Base-by-base conservation (phyloP, 2,329 filamentous ascomycete genomes). In the Ambrosiella cleistominuta region DNA sequence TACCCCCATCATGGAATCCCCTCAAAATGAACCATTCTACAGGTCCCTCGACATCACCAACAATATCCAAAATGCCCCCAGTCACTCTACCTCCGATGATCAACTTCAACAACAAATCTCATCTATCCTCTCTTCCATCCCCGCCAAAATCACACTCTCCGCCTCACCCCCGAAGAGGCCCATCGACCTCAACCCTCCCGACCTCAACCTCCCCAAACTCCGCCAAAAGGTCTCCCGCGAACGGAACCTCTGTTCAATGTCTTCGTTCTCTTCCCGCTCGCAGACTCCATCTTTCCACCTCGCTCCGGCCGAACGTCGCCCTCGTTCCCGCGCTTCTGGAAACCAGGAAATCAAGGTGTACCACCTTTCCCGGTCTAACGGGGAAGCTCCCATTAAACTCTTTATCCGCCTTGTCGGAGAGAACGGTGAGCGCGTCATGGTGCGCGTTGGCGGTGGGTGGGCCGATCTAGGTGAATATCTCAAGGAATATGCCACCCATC, bases 391-490 rank as follows among this genome's bases (percentile, higher is more conserved):
- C 0, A 90, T 96, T 66, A 97, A 96, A 70, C 79, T 98, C 4
- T 95, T 94, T 66, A 90, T 98, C 56, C 85, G 93, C 13, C 83
- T 89, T 1, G 90, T 98, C 1, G 93, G 93, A 54, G 89, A 95
- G 68, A 78, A 82, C 59, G 88, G 87, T 13, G 89, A 97, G 69
- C 82, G 93, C 56, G 89, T 97, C 61, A 97, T 98, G 93, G 93
- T 98, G 7, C 86, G 93, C 40, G 91, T 98, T 11, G 93, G 93
- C 11, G 93, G 93, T 60, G 93, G 93, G n/a, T 98, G 93, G 93
- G 89, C 90, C 12, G 93, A 98, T 69, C 74, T 98, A 17, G 91
- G 86, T 42, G 93, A 97, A 69, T 98, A 96, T 66, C 76, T 98
- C 47, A 85, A 89, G 64, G 88, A 95, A 68, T 98, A 96, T 65